phyloP scores from a whole-genome alignment of 202 grass and related monocot species.

The Carex arenaria region DNA sequence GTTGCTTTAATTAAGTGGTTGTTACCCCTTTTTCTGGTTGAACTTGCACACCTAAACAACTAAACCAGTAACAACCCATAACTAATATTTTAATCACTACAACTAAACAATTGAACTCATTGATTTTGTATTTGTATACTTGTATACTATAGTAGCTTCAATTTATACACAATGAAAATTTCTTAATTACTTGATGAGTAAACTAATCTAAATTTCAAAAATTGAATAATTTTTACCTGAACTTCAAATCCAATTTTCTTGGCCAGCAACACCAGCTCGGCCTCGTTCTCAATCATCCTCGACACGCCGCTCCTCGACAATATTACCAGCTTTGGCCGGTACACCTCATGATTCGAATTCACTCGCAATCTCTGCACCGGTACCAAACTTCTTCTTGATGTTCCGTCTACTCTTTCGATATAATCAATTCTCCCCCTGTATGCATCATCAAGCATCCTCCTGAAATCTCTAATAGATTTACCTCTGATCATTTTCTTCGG shows the following conservation, averaged over 20 bases:
- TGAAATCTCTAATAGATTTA: slow-evolving; percentile 46
- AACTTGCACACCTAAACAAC: not conserved
- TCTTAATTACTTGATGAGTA: not conserved
- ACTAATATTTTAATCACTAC: not conserved
- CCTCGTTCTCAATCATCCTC: slow-evolving; percentile 60
- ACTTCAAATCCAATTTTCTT: slow-evolving; percentile 43
- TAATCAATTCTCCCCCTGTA: slow-evolving; percentile 34
- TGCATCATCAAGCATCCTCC: slow-evolving; percentile 53
- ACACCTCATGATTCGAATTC: not conserved
- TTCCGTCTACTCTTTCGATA: slow-evolving; percentile 20
- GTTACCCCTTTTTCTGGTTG: slow-evolving; percentile 9
- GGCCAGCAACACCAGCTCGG: slow-evolving; percentile 25
- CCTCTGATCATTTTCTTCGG: slow-evolving; percentile 18
- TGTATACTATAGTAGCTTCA: not conserved
- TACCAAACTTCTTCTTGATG: not conserved
- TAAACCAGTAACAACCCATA: not conserved
- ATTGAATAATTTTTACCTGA: not conserved
- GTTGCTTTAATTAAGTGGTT: not conserved
- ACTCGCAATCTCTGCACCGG: not conserved
- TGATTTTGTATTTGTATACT: not conserved
- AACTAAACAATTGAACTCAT: not conserved
- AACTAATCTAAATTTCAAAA: not conserved
- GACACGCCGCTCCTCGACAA: slow-evolving; percentile 46
- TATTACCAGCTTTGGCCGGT: slow-evolving; percentile 44
- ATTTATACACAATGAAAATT: slow-evolving; percentile 3